Evolutionary conservation across 192 early-diverging fungal genomes (phyloP), one percentile per base, ranked within the genome.

Genomic region (Coemansia sp.): DNA sequence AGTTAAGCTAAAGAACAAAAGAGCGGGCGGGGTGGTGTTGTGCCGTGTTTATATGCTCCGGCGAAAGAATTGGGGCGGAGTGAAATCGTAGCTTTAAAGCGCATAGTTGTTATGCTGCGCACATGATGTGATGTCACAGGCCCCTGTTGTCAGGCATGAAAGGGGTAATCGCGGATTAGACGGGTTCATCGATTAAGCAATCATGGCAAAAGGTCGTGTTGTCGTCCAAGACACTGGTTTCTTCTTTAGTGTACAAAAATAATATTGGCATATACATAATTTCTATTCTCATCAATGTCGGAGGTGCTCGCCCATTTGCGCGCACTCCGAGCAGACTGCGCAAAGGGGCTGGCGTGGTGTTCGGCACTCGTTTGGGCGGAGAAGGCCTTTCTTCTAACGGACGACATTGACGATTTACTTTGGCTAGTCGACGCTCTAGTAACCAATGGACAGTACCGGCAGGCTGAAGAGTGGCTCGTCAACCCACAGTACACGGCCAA

Each of bases 391-490:
- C 40, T 83, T 13, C 39, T 83, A 17, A 72, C 81, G 0, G 69
- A 53, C 44, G 66, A 62, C 40, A 64, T 59, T 5, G 74, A 77
- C 14, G 81, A 83, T 33, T 35, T 83, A 36, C 64, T 83, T 1
- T 83, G 81, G 81, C 64, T 83, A 10, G 73, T 67, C 16, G 76
- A 83, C 40, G 81, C 81, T 8, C 64, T 83, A 13, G 81, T 83
- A 39, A 78, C 81, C 9, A 83, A 83, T 34, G 76, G 81, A 1
- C 81, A 83, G 66, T 83, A 78, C 35, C 60, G 81, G 1, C 81
- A 83, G 35, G 76, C 81, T 0, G 81, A 83, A 34, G 81, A 83
- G 35, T 77, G 77, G 63, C 56, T 83, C 13, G 59, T 70, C 3
- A 72, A 70, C 24, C 73, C 72, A 6, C 35, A 37, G 14, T 73